A percentile compares a stretch with the other conserved stretches of the same genome.
Evolutionary conservation across 2,329 filamentous ascomycete genomes (phyloP).

Genomic region (Ophiostoma sp.): DNA sequence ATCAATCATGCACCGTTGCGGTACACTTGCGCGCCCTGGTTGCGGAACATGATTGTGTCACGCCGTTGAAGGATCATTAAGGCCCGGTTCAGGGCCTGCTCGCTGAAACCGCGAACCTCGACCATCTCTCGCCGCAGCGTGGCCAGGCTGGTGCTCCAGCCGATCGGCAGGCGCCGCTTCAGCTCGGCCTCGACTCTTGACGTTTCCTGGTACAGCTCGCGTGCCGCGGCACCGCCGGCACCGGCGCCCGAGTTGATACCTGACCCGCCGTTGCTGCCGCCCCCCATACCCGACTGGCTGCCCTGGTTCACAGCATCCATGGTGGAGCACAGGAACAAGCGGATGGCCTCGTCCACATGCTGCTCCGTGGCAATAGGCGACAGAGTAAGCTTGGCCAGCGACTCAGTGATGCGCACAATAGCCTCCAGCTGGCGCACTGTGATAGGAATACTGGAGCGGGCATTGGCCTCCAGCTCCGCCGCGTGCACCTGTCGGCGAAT

Average conservation of each 20-base stretch:
- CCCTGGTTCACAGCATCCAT: conserved; percentile 97
- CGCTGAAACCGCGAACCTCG: conserved; percentile 82
- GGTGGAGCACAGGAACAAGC: conserved; percentile 89
- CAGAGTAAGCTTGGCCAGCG: conserved; percentile 83
- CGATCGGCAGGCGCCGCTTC: conserved; percentile 79
- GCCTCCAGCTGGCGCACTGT: conserved; percentile 95
- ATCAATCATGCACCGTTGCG: conserved; percentile 56
- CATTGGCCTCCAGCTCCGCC: conserved; percentile 81
- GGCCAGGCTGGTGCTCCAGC: conserved; percentile 87
- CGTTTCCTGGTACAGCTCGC: conserved; percentile 87
- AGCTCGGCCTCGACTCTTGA: conserved; percentile 83
- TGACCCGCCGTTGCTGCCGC: conserved; percentile 16
- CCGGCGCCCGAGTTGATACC: conserved; percentile 44
- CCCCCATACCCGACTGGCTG: conserved; percentile 37
- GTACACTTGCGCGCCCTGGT: conserved; percentile 70
- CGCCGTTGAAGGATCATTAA: conserved; percentile 79
- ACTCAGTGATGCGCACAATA: conserved; percentile 94
- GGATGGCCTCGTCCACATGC: conserved; percentile 95
- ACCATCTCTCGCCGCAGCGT: conserved; percentile 87
- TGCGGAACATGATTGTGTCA: conserved; percentile 77
- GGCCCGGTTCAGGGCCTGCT: conserved; percentile 77
- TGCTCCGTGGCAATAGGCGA: conserved; percentile 80
- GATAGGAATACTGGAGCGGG: conserved; percentile 90
- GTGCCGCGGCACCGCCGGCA: conserved; percentile 60
- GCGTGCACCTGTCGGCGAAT: conserved; percentile 92